phyloP scores from a whole-genome alignment of 1,284 basidiomycete genomes.

The Earliella scabrosa region DNA sequence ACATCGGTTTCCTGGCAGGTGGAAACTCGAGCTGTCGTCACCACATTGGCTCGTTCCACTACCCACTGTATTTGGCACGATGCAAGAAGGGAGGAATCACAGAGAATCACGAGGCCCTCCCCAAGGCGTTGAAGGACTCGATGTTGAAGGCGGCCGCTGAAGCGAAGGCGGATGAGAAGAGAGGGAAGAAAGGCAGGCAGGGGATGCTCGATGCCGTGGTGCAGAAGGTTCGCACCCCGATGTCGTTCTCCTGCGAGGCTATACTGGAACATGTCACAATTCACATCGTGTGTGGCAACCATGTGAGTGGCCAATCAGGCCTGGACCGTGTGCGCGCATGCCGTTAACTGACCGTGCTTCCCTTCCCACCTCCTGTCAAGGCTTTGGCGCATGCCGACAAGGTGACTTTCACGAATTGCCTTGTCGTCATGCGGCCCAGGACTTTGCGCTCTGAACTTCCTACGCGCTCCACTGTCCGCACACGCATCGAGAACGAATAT shows the following conservation, averaged over 20 bases:
- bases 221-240: background rate
- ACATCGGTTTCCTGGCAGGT: too few relatives aligned
- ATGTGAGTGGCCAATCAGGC: background rate
- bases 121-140: too few relatives aligned
- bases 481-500: slow-evolving; percentile 6
- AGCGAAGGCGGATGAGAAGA: too few relatives aligned
- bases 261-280: background rate
- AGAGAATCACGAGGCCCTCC: too few relatives aligned
- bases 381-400: background rate
- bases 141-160: too few relatives aligned
- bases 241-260: background rate
- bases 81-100: too few relatives aligned
- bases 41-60: too few relatives aligned
- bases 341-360: background rate
- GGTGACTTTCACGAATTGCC: slow-evolving; percentile 1
- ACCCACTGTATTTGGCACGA: too few relatives aligned
- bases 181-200: too few relatives aligned
- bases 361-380: too few relatives aligned
- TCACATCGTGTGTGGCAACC: background rate
- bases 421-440: slow-evolving; percentile 7
- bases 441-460: background rate
- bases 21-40: too few relatives aligned
- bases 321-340: background rate
- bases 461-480: background rate
- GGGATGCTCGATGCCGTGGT: too few relatives aligned